Conservation (phyloP, 768 basidiomycete species). For the Calocera cornea region DNA sequence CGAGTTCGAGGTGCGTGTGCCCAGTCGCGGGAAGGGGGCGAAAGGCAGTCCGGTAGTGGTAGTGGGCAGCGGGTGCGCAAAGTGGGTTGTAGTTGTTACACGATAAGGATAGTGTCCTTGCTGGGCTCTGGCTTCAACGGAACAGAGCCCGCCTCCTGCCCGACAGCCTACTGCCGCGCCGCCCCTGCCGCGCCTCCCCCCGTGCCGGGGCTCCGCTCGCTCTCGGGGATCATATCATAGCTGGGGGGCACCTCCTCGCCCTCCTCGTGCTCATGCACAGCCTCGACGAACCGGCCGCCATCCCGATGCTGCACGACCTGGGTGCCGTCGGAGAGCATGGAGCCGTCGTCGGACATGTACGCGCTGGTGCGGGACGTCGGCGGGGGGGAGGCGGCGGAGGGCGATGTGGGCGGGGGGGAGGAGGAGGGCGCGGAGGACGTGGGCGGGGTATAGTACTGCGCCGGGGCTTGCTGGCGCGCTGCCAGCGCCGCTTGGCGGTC, state of each 20-base stretch:
- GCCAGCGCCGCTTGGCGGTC: neutral
- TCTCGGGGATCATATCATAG: slow-evolving; percentile 3
- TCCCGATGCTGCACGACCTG: neutral
- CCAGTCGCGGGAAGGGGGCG: too few relatives aligned
- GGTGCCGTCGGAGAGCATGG: neutral
- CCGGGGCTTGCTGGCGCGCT: neutral
- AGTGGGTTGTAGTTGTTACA: too few relatives aligned
- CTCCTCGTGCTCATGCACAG: neutral
- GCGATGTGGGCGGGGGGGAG: neutral
- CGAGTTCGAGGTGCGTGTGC: too few relatives aligned
- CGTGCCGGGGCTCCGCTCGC: neutral
- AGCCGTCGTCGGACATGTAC: neutral
- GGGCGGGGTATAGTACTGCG: neutral
- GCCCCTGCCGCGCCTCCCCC: too few relatives aligned
- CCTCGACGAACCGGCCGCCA: neutral
- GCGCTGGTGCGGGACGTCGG: neutral
- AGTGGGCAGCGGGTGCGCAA: too few relatives aligned
- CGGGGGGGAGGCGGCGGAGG: neutral
- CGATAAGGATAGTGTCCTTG: too few relatives aligned
- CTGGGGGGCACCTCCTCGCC: neutral
- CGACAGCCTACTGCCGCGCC: neutral
- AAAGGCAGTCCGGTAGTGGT: too few relatives aligned
- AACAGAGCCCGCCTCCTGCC: too few relatives aligned
- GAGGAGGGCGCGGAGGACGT: neutral
- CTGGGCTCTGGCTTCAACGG: too few relatives aligned